Evolutionary conservation across 345 rosid genomes (phyloP), one percentile per base, ranked within the genome.

Genomic region (Sisymbrium altissimum): DNA sequence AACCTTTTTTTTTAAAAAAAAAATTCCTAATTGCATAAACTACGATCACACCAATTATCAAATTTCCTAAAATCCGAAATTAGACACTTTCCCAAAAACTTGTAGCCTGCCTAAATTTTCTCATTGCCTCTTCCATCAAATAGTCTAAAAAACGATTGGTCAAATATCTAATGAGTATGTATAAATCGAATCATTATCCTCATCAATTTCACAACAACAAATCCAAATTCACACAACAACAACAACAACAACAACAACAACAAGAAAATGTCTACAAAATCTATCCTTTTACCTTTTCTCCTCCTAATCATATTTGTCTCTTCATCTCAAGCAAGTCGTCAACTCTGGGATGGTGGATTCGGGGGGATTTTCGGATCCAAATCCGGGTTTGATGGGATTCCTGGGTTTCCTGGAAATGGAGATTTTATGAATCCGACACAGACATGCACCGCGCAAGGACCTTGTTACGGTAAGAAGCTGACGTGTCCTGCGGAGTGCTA

Each of bases 401-500:
- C 39, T 0, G 50, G 50, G 9, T 64, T 64, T 29, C 15, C n/a
- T 17, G 54, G 15, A 13, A 1, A 10, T 36, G 65, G 29, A 66
- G 27, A 38, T 36, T 1, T 57, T n/a, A 44, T 56, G 70, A 72
- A 14, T 43, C 9, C 61, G 19, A 36, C 40, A 27, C 60, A 74
- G 0, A 58, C 67, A 2, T 75, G 78, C 39, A 1, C 67, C 4
- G 1, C 9, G 6, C 38, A 75, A 59, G 79, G 79, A 30, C 68
- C 79, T 59, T 75, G 79, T 75, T 4, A 13, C 0, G 79, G 79
- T 75, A 75, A 75, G 39, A 59, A 59, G 30, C 43, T 75, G 8
- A 60, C 45, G 0, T 75, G 79, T 60, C 73, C 79, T 0, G 32
- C 62, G 13, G 9, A 14, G 11, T 75, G 79, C 15, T 75, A 30